Evolutionary conservation across 208 protist species (phyloP), one percentile per base, ranked within the genome.

Genomic region (Trypanosoma rangeli): DNA sequence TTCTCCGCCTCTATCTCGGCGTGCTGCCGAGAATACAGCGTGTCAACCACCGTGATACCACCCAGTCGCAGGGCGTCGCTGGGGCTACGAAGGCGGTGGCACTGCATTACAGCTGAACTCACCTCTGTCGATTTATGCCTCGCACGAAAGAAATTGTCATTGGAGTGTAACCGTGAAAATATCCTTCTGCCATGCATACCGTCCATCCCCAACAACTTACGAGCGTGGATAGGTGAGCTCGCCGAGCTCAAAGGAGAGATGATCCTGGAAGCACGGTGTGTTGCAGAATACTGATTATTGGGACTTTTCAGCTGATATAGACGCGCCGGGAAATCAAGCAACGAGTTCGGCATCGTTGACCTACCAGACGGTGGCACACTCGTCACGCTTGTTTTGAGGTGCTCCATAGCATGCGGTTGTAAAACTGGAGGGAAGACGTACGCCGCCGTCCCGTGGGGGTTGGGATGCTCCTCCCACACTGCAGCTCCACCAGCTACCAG

Each of bases 21-120:
- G 16, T 66, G 24, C 57, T 59, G 8, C 18, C 20, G 60, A 70
- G 64, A 48, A 70, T 37, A 37, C 33, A 37, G 56, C 50, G 58
- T 24, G 42, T 76, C 71, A 8, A 49, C 46, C 13, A 61, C 71
- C 56, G 5, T 13, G 0, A 64, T n/a, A 3, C 71, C 71, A 50
- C 71, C 71, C 24, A 76, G 64, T 50, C 57, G 37, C 33, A 76
- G 35, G 24, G 71, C 71, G 50, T 76, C 71, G 42, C 71, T 76
- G 5, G 71, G 71, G 12, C 48, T 35, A 8, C 71, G 71, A 20
- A 76, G 57, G 0, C 71, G 61, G 50, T 76, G 71, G 65, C 64
- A 76, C 8, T 58, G 29, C 16, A 76, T 18, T 46, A 64, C n/a
- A n/a, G 29, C 18, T 46, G 46, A 20, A 15, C 26, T 13, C 42